Percentiles rank a stretch among this genome's conserved stretches.
phyloP scores from a whole-genome alignment of 208 protist species.

The Crithidia expoeki region DNA sequence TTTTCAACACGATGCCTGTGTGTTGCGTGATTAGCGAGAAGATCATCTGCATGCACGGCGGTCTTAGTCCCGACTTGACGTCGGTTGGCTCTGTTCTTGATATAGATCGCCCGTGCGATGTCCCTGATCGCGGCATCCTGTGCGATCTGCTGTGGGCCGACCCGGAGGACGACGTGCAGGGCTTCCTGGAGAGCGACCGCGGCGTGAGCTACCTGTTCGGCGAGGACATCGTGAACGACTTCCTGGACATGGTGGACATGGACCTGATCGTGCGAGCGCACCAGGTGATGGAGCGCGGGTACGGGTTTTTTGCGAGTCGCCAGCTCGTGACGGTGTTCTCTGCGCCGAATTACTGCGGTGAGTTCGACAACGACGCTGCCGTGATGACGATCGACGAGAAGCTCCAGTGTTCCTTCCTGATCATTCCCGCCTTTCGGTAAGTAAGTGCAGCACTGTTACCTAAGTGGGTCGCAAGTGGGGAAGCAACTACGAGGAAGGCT shows the following conservation, averaged over 20 bases:
- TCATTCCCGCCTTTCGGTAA: constrained; percentile 52
- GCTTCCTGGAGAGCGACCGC: constrained; percentile 98
- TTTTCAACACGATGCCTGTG: constrained; percentile 99
- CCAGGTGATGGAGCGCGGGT: constrained; percentile 98
- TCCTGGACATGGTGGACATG: constrained; percentile 98
- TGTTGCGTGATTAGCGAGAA: constrained; percentile 99
- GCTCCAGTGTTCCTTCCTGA: constrained; percentile 97
- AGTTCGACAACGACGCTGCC: constrained; percentile 99
- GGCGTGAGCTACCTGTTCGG: constrained; percentile 99
- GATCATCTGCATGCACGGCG: constrained; percentile 99
- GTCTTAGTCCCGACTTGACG: constrained; percentile 97
- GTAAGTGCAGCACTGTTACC: no score
- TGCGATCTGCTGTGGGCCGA: constrained; percentile 99
- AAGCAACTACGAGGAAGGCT: no score
- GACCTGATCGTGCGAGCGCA: constrained; percentile 99
- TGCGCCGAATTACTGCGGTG: constrained; percentile 99
- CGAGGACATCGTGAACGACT: constrained; percentile 97
- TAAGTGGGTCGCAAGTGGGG: no score
- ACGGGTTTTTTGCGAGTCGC: constrained; percentile 99
- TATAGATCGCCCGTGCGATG: constrained; percentile 97
- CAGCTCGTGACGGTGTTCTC: constrained; percentile 99
- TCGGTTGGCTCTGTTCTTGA: constrained; percentile 94
- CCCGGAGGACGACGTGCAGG: constrained; percentile 91
- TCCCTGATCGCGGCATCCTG: constrained; percentile 99
- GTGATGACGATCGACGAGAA: constrained; percentile 97